Evolutionary conservation across 2,329 filamentous ascomycete species (phyloP).

Genomic region (Claviceps quebecensis): DNA sequence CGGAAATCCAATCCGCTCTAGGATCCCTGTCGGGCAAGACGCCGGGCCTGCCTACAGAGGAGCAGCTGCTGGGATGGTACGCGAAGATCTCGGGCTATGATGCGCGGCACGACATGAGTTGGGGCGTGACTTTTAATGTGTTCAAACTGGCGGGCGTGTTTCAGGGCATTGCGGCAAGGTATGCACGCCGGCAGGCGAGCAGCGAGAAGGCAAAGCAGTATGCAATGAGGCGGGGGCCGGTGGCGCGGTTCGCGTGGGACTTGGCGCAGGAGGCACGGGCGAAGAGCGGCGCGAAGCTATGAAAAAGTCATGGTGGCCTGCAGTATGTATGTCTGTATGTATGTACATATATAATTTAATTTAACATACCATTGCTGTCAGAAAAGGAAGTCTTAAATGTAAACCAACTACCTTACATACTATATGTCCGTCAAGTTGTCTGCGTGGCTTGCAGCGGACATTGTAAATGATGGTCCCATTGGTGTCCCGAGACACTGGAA

Average conservation of each 20-base stretch:
- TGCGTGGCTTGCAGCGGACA: too few species aligned
- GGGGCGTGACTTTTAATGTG: conserved; percentile 48
- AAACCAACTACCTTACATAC: too few species aligned
- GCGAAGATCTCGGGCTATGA: conserved; percentile 51
- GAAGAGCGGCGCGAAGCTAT: conserved; percentile 16
- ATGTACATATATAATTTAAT: too few species aligned
- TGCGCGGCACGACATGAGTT: conserved; percentile 43
- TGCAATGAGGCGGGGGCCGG: conserved; percentile 51
- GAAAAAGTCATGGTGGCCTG: not conserved
- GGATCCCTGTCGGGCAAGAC: conserved; percentile 49
- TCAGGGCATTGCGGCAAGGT: conserved; percentile 86
- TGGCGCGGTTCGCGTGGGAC: conserved; percentile 68
- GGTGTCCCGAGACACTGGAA: too few species aligned
- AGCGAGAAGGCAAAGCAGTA: conserved; percentile 68
- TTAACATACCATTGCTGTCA: too few species aligned
- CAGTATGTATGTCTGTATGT: too few species aligned
- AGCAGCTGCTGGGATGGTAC: conserved; percentile 29
- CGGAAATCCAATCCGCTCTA: conserved; percentile 16
- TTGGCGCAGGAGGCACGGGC: conserved; percentile 38
- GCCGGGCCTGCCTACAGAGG: conserved; percentile 43
- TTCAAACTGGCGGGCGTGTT: conserved; percentile 48
- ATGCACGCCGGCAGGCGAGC: conserved; percentile 76
- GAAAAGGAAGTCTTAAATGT: too few species aligned
- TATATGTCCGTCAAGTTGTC: too few species aligned
- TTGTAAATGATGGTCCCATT: too few species aligned